These are phyloP conservation scores for Solanum pimpinellifolium DNA, from an alignment of 257 asterid species.

Conservation along the genomic window DNA sequence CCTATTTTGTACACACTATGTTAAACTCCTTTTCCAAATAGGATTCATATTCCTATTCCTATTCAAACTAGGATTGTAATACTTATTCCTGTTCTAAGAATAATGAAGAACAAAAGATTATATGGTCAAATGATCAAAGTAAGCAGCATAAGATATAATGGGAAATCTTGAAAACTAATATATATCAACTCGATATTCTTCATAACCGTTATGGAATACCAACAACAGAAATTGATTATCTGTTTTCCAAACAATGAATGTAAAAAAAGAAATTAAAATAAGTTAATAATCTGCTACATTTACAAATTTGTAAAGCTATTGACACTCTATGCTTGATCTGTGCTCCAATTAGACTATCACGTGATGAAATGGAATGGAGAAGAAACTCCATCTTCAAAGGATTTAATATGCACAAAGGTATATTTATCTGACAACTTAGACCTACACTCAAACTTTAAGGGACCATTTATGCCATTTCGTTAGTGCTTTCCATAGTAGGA, in stretches of 20 bases:
- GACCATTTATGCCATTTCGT: not conserved
- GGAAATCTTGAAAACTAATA: not conserved
- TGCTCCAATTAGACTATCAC: not conserved
- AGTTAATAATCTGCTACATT: not conserved
- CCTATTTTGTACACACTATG: no score
- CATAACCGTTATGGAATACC: no score
- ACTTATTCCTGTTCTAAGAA: no score
- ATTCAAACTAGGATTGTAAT: no score
- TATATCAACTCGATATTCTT: no score
- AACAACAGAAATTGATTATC: not conserved
- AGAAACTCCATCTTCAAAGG: not conserved
- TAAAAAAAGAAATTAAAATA: not conserved
- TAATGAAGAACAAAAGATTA: not conserved
- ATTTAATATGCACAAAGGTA: not conserved
- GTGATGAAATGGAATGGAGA: not conserved
- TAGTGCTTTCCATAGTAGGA: not conserved
- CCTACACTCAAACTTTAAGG: not conserved
- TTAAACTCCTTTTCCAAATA: no score
- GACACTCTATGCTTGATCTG: not conserved
- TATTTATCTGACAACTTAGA: not conserved
- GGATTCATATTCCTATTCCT: no score
- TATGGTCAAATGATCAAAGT: not conserved
- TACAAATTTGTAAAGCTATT: not conserved
- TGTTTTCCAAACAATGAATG: not conserved
- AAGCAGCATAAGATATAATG: not conserved